These are phyloP conservation scores for Apiospora koreana DNA, from an alignment of 2,329 filamentous ascomycete species.

Conservation along the genomic window DNA sequence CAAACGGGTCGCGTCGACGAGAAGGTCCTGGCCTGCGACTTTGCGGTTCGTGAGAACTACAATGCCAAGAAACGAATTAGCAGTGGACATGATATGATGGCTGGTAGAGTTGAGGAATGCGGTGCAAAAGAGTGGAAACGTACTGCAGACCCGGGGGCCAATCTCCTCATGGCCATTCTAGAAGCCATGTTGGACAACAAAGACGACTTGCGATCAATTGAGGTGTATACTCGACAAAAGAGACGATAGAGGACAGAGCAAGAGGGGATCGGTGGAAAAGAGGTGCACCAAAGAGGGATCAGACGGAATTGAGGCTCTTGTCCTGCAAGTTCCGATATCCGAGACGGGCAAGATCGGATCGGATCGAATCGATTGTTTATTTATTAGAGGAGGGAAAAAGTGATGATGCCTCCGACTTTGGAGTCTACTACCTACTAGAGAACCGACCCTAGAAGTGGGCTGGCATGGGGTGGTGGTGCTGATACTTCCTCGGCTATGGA, in stretches of 20 bases:
- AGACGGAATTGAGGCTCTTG: conserved; percentile 27
- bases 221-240: conserved; percentile 13
- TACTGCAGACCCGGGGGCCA: conserved; percentile 58
- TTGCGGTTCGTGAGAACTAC: conserved; percentile 23
- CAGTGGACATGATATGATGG: neutral
- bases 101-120: conserved; percentile 11
- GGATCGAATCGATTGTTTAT: conserved; percentile 6
- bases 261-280: conserved; percentile 18
- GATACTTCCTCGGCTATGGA: too few species aligned
- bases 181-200: conserved; percentile 51
- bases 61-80: too few species aligned
- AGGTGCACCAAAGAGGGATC: neutral
- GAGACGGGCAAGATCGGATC: neutral
- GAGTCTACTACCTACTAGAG: too few species aligned
- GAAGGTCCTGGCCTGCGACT: conserved; percentile 74
- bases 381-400: conserved; percentile 17
- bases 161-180: conserved; percentile 65
- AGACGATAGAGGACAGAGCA: conserved; percentile 10
- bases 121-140: conserved; percentile 32
- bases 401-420: conserved; percentile 26
- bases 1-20: conserved; percentile 82
- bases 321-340: conserved; percentile 30
- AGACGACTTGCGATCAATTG: neutral
- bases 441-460: too few species aligned
- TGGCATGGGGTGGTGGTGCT: too few species aligned